phyloP scores from a whole-genome alignment of 371 early-diverging fungal species.

The Syncephalastrum sp. region DNA sequence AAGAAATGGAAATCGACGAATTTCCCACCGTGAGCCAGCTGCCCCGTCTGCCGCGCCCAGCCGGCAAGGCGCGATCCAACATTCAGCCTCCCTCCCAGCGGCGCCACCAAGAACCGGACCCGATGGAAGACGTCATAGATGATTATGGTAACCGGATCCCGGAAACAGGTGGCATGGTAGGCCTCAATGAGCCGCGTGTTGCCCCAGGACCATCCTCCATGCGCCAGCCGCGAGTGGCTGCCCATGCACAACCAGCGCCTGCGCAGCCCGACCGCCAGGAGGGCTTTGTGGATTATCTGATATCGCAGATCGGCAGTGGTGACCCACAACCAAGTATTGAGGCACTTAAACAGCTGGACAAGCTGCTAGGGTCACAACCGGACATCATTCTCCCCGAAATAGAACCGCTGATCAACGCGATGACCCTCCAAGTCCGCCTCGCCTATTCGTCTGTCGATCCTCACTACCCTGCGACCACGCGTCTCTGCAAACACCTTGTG shows the following conservation, averaged over 20 bases:
- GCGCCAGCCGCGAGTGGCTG: constrained; percentile 23
- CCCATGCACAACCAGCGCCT: constrained; percentile 20
- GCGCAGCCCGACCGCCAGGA: constrained; percentile 24
- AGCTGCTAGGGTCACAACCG: constrained; percentile 52
- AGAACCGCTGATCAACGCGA: constrained; percentile 69
- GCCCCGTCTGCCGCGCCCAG: constrained; percentile 25
- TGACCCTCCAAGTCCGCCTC: constrained; percentile 77
- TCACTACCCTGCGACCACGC: constrained; percentile 40
- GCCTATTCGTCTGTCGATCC: constrained; percentile 69
- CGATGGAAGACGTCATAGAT: constrained; percentile 50
- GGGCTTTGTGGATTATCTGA: constrained; percentile 64
- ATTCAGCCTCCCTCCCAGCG: constrained; percentile 19
- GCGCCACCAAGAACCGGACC: constrained; percentile 34
- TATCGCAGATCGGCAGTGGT: constrained; percentile 74
- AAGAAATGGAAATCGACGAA: constrained; percentile 41
- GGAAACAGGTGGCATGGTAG: constrained; percentile 16
- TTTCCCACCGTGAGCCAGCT: constrained; percentile 34
- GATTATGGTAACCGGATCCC: constrained; percentile 32
- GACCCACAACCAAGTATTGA: constrained; percentile 73
- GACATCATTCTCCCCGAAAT: constrained; percentile 62
- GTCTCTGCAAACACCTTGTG: constrained; percentile 79
- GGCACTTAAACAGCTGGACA: constrained; percentile 81
- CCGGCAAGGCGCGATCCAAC: constrained; percentile 30
- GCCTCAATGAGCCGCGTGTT: constrained; percentile 14
- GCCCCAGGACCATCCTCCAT: constrained; percentile 18